Conservation (phyloP, 2,329 filamentous ascomycete genomes). For the Ceratocystis harringtonii region DNA sequence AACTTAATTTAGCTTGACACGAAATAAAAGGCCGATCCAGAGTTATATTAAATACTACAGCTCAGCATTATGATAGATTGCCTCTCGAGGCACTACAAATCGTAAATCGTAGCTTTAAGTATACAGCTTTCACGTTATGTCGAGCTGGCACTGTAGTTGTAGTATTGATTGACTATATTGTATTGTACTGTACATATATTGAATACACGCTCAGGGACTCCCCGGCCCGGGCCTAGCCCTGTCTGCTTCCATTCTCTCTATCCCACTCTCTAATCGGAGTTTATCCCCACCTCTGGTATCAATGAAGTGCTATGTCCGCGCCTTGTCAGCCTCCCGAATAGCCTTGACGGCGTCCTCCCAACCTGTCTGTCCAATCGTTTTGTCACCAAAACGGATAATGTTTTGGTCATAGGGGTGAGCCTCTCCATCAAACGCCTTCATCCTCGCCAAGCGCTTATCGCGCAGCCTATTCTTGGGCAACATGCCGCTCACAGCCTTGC, state of each 20-base stretch:
- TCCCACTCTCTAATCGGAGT: background rate
- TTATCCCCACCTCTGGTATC: background rate
- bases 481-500: slow-evolving; percentile 91
- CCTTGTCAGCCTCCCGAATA: slow-evolving; percentile 34
- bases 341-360: slow-evolving; percentile 38
- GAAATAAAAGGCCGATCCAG: background rate
- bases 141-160: too few relatives aligned
- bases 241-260: slow-evolving; percentile 2
- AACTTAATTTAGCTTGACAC: background rate
- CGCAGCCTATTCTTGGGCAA: slow-evolving; percentile 89
- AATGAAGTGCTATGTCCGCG: slow-evolving; percentile 33
- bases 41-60: background rate
- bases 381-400: slow-evolving; percentile 55
- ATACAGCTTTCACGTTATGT: too few relatives aligned
- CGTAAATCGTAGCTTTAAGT: too few relatives aligned
- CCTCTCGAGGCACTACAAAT: too few relatives aligned
- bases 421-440: slow-evolving; percentile 93
- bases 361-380: slow-evolving; percentile 37
- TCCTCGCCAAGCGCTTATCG: slow-evolving; percentile 68
- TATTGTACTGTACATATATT: slow-evolving; percentile 16
- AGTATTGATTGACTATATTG: background rate
- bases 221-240: background rate
- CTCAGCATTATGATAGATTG: too few relatives aligned
- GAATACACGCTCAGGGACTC: slow-evolving; percentile 14
- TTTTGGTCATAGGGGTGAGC: slow-evolving; percentile 88